phyloP scores from a whole-genome alignment of 2,329 filamentous ascomycete species.

The Emericellopsis atlantica region DNA sequence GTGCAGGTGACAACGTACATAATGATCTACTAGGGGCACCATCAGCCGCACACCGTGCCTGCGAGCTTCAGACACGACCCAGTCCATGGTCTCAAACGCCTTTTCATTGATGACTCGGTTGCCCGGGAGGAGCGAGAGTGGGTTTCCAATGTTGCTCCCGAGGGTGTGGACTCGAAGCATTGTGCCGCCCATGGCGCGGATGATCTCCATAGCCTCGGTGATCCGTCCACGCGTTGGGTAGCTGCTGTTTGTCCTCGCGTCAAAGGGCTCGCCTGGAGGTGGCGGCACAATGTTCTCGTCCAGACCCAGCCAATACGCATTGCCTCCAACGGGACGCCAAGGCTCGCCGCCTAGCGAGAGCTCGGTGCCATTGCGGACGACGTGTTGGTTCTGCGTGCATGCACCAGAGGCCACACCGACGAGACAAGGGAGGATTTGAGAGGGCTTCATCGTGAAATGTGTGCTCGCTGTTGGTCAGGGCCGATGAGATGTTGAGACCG shows the following conservation, averaged over 20 bases:
- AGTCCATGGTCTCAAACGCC: constrained; percentile 32
- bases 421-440: too few species aligned
- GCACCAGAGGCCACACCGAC: too few species aligned
- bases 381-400: too few species aligned
- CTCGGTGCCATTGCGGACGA: background rate
- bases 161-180: constrained; percentile 31
- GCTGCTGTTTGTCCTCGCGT: constrained; percentile 26
- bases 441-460: too few species aligned
- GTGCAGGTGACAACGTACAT: constrained; percentile 12
- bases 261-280: constrained; percentile 27
- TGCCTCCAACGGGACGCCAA: constrained; percentile 32
- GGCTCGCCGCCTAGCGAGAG: constrained; percentile 17
- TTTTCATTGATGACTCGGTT: constrained; percentile 24
- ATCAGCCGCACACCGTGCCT: constrained; percentile 28
- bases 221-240: constrained; percentile 32
- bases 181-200: constrained; percentile 29
- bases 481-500: too few species aligned
- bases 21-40: constrained; percentile 32
- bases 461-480: too few species aligned
- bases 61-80: constrained; percentile 31
- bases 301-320: constrained; percentile 36
- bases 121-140: constrained; percentile 29
- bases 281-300: constrained; percentile 36
- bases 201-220: constrained; percentile 30
- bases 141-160: constrained; percentile 31